Evolutionary conservation across 208 protist species (phyloP), one percentile per base, ranked within the genome.

Genomic region (Leishmania braziliensis): DNA sequence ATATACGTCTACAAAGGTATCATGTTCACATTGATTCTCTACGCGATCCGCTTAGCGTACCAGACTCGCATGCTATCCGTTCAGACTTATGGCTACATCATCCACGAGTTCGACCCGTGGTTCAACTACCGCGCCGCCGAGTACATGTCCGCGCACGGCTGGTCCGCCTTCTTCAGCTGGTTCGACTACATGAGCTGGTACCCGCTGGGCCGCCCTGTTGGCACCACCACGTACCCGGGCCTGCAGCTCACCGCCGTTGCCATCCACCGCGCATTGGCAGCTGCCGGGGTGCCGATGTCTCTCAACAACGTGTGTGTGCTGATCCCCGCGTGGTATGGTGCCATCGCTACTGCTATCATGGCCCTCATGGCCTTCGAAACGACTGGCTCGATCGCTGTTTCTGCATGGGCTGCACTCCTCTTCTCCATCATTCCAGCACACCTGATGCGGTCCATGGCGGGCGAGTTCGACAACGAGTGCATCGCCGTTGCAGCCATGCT

Each of bases 131-230:
- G 96, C 65, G 92, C 96, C 20, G 92, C 97, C 53, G 71, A 98
- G 89, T 98, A 99, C 84, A 89, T 99, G 46, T 89, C 83, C 39
- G 83, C 95, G 43, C 83, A 99, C 81, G 99, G 99, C 79, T 98
- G 96, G 82, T 89, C 94, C 66, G 92, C 99, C 65, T 99, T 99
- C 90, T 94, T 98, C 81, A 98, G 99, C 91, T 99, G 99, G 99
- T 99, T 99, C 84, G 99, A 99, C 93, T 93, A 99, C 77, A 91
- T 90, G 78, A 91, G 93, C 68, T 99, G 99, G 99, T 99, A 99
- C 89, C 99, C 99, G 77, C 90, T 99, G n/a, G 99, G 99, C 54
- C 89, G 99, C 62, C 98, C 98, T 66, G 98, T 99, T 50, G 99
- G 99, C 86, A 93, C 92, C 75, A 99, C 99, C 60, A 95, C 99